Conservation (phyloP, 2,329 filamentous ascomycete species). For the Colletotrichum plurivorum region DNA sequence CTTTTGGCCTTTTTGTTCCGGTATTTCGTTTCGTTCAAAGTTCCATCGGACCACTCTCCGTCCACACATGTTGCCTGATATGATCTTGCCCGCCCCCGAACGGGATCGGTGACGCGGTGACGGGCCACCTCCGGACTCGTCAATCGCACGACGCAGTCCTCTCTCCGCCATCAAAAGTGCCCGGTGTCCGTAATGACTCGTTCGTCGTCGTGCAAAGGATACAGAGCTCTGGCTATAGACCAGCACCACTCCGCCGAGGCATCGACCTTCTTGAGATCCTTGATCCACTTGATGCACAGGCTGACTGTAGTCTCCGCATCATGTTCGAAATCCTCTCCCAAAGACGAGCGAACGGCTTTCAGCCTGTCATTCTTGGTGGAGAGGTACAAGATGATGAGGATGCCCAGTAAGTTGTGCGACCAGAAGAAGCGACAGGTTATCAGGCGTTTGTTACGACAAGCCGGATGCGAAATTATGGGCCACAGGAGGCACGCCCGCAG, state of each 20-base stretch:
- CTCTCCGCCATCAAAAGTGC: background rate
- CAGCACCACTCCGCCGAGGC: constrained; percentile 70
- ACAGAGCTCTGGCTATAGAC: constrained; percentile 64
- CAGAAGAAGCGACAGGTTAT: constrained; percentile 73
- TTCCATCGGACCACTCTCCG: too few species aligned
- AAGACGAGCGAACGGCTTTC: constrained; percentile 61
- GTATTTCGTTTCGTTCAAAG: too few species aligned
- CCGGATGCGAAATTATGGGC: constrained; percentile 71
- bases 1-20: too few species aligned
- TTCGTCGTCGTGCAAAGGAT: constrained; percentile 51
- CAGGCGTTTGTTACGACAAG: constrained; percentile 70
- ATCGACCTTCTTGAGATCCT: constrained; percentile 69
- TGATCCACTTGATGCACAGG: constrained; percentile 72
- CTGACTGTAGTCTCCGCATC: constrained; percentile 64
- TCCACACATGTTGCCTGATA: too few species aligned
- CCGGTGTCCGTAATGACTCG: background rate
- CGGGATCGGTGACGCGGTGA: too few species aligned
- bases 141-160: background rate
- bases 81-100: too few species aligned
- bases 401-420: constrained; percentile 73
- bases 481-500: constrained; percentile 71
- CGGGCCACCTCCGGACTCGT: too few species aligned
- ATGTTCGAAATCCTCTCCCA: constrained; percentile 64
- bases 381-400: constrained; percentile 70
- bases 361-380: constrained; percentile 66